Evolutionary conservation across 2,329 filamentous ascomycete species (phyloP).

Genomic region (Nannizzia gypsea): DNA sequence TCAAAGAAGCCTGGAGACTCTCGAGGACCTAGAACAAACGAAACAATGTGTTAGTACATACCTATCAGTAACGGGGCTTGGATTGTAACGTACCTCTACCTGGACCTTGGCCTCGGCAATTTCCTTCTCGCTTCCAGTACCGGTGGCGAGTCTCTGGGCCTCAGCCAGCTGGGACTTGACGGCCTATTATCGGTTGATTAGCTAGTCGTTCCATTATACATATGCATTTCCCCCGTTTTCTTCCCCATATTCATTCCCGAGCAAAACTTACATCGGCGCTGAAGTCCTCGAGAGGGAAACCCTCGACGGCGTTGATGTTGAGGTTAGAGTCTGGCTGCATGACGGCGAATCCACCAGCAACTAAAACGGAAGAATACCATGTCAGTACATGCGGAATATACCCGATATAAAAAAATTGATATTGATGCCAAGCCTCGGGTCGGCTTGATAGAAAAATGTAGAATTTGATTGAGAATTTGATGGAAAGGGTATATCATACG

Average conservation of each 20-base stretch:
- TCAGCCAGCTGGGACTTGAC: slow-evolving; percentile 84
- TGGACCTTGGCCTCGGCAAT: slow-evolving; percentile 99
- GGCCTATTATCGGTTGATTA: slow-evolving; percentile 35
- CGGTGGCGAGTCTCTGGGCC: slow-evolving; percentile 86
- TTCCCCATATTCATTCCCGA: not conserved
- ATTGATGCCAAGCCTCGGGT: not conserved
- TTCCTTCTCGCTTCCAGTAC: slow-evolving; percentile 88
- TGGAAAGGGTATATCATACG: slow-evolving; percentile 49
- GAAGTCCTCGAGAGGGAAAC: slow-evolving; percentile 89
- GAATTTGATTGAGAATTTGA: not conserved
- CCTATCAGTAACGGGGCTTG: too few species aligned
- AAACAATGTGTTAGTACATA: slow-evolving; percentile 8
- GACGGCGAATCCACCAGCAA: slow-evolving; percentile 92
- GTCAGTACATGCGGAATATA: not conserved
- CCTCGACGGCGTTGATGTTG: slow-evolving; percentile 98
- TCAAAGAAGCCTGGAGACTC: slow-evolving; percentile 38
- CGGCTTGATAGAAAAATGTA: slow-evolving; percentile 13
- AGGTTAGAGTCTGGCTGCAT: slow-evolving; percentile 89
- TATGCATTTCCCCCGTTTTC: not conserved
- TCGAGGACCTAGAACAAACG: slow-evolving; percentile 33
- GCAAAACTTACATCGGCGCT: slow-evolving; percentile 55
- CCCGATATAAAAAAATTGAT: not conserved
- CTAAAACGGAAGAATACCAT: slow-evolving; percentile 36
- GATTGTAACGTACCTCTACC: slow-evolving; percentile 60
- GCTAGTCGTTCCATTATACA: too few species aligned